Evolutionary conservation across 441 rosid genomes (phyloP).

Genomic region (Geranium incanum): DNA sequence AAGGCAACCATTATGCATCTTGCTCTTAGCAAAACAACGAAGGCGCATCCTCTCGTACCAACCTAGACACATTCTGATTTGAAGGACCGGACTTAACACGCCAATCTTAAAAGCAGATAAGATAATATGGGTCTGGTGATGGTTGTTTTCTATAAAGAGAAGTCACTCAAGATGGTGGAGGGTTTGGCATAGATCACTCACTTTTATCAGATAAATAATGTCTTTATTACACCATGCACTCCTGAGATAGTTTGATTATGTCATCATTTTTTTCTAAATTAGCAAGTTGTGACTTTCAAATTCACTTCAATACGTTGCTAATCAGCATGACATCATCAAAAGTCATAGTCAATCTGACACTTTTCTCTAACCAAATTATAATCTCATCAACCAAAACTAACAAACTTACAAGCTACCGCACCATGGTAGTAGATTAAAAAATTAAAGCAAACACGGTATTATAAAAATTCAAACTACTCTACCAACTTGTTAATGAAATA

Average conservation of each 20-base stretch:
- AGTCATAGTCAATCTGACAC: background rate
- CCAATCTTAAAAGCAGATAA: background rate
- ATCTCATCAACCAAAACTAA: background rate
- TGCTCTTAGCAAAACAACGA: constrained; percentile 7
- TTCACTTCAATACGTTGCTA: background rate
- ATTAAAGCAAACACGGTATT: background rate
- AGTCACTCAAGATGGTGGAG: background rate
- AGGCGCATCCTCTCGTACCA: background rate
- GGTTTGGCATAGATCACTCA: too few species aligned
- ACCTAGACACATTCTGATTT: background rate
- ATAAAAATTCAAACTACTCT: background rate
- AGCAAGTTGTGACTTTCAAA: background rate
- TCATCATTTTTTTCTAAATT: background rate
- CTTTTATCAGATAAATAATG: background rate
- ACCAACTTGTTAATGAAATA: background rate
- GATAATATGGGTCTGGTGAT: background rate
- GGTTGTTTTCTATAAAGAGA: background rate
- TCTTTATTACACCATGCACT: background rate
- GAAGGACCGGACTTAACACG: background rate
- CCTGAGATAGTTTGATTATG: background rate
- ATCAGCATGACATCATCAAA: background rate
- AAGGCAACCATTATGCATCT: constrained; percentile 25
- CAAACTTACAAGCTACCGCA: background rate
- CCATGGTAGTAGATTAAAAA: background rate
- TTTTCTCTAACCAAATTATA: background rate